These are phyloP conservation scores for Andrographis paniculata DNA, from an alignment of 305 asterid species.

Conservation along the genomic window DNA sequence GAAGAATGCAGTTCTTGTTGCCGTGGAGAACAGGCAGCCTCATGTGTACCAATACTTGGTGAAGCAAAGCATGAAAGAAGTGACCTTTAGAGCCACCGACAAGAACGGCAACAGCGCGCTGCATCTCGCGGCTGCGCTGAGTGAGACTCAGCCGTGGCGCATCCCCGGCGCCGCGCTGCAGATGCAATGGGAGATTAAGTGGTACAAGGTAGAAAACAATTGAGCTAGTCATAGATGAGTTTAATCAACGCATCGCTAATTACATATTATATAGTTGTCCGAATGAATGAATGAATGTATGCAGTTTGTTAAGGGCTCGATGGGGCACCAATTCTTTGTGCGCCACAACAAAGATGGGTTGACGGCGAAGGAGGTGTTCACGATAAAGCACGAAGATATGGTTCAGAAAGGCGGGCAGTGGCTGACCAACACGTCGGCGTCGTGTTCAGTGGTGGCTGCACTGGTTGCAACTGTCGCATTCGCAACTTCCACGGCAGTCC, in stretches of 20 bases:
- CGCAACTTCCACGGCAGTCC: constrained; percentile 25
- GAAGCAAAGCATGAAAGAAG: constrained; percentile 5
- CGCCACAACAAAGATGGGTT: constrained; percentile 2
- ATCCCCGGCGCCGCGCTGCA: background rate
- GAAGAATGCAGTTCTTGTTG: constrained; percentile 20
- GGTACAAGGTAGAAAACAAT: background rate
- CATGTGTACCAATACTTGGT: constrained; percentile 12
- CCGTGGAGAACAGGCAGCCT: constrained; percentile 23
- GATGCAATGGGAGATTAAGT: background rate
- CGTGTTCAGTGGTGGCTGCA: constrained; percentile 28
- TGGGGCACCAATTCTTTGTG: constrained; percentile 16
- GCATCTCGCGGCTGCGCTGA: background rate
- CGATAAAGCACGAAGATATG: constrained; percentile 1
- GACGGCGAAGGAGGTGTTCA: constrained; percentile 18
- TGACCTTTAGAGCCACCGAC: background rate
- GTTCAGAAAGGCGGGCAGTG: constrained; percentile 18
- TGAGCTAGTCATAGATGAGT: background rate
- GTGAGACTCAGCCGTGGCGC: background rate
- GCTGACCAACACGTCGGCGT: constrained; percentile 21
- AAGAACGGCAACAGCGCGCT: background rate
- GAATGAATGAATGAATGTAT: background rate
- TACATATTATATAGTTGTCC: background rate
- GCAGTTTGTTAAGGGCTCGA: constrained; percentile 26
- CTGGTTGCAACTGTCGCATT: constrained; percentile 28
- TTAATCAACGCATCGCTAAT: background rate